Evolutionary conservation across 2,329 filamentous ascomycete genomes (phyloP).

Genomic region (Cordyceps tenuipes): DNA sequence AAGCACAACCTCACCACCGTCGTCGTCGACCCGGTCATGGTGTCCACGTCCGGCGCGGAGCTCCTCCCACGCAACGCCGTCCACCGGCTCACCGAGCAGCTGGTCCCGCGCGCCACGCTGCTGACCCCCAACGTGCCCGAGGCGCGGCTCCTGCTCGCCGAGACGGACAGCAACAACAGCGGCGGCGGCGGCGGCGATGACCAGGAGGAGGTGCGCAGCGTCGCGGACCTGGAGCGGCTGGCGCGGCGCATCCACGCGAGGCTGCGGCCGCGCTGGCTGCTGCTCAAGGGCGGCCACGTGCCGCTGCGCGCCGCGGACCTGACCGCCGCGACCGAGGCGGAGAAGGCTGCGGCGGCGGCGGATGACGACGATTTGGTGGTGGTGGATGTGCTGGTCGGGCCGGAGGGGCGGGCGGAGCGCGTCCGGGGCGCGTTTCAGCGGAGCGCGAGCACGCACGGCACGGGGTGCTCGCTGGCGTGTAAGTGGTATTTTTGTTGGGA

Average conservation of each 20-base stretch:
- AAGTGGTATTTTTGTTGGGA: slow-evolving; percentile 30
- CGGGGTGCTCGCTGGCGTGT: slow-evolving; percentile 89
- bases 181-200: too few species aligned
- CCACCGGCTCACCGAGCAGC: slow-evolving; percentile 44
- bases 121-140: slow-evolving; percentile 75
- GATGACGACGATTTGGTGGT: slow-evolving; percentile 49
- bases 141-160: slow-evolving; percentile 54
- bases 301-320: slow-evolving; percentile 48
- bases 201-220: slow-evolving; percentile 34
- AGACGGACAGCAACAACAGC: slow-evolving; percentile 34
- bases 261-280: slow-evolving; percentile 69
- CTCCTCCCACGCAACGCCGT: slow-evolving; percentile 61
- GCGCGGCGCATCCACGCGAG: slow-evolving; percentile 52
- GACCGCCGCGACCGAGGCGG: slow-evolving; percentile 47
- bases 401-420: slow-evolving; percentile 42
- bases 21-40: slow-evolving; percentile 57
- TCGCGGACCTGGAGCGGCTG: slow-evolving; percentile 60
- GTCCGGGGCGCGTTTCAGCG: slow-evolving; percentile 64
- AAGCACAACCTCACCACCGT: slow-evolving; percentile 24
- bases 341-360: slow-evolving; percentile 34
- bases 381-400: slow-evolving; percentile 68
- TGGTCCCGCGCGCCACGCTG: slow-evolving; percentile 60
- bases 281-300: slow-evolving; percentile 87
- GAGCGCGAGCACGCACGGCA: slow-evolving; percentile 83
- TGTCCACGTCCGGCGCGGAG: slow-evolving; percentile 69